Evolutionary conservation across 805 yeast species (phyloP), one percentile per base, ranked within the genome.

Genomic region (Schizosaccharomyces octosporus): DNA sequence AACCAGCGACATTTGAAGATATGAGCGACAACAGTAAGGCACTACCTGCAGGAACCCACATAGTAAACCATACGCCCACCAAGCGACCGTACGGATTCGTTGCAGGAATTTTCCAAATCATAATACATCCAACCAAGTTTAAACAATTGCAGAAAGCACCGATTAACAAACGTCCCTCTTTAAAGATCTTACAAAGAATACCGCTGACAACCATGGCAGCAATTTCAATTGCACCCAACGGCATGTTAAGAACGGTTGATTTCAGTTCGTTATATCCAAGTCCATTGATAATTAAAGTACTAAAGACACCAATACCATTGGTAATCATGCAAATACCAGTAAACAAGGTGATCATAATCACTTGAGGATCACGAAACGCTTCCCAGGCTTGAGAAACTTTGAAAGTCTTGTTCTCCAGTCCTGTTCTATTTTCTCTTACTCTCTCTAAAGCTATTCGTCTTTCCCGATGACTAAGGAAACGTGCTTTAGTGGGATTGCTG

Each of bases 1-100:
- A 77, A 7, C 85, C 85, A 5, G 79, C 79, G 59, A 75, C 73
- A 65, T 79, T 79, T 5, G 79, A 71, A 32, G 80, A 73, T 39
- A 77, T 59, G 42, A 43, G n/a, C 9, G 55, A 43, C 54, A 59
- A 43, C 19, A 59, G 13, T 31, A 59, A 17, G 17, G 36, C 55
- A 24, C 13, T 36, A n/a, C 36, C 19, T 36, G 31, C 27, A 15
- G 61, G 51, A 11, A 29, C 27, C 39, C 31, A 21, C 21, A 13
- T 13, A 2, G 61, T 59, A 11, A 59, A 42, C 48, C 54, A 59
- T 4, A 59, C 21, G 39, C 54, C 61, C 9, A 43, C 54, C 61
- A 59, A 15, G 15, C 54, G 61, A 19, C 54, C 61, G 11, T 43
- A 41, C 9, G 42, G 48, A 19, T 59, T 39, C 7, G 54, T 6